These are phyloP conservation scores for Apiospora kogelbergensis DNA, from an alignment of 2,329 filamentous ascomycete species.

Conservation along the genomic window DNA sequence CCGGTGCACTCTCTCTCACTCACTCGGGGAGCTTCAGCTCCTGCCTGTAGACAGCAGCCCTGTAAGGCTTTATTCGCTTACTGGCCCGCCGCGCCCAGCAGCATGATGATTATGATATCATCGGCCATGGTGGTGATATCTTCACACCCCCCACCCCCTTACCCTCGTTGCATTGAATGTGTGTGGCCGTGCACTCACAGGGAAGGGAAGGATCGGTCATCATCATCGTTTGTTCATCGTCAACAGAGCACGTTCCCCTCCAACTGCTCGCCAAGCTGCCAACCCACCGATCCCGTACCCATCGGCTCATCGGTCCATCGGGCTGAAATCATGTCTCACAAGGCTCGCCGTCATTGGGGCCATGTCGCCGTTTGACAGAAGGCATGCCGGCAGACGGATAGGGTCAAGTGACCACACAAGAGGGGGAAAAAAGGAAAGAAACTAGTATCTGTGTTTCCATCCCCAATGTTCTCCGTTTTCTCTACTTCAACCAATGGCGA, in stretches of 20 bases:
- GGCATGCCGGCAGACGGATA: not conserved
- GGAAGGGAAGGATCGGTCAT: not conserved
- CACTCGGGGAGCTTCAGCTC: not conserved
- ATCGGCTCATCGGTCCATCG: not conserved
- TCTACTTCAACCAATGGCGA: not conserved
- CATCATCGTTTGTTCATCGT: not conserved
- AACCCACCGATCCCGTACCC: not conserved
- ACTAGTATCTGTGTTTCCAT: not conserved
- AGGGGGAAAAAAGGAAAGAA: not conserved
- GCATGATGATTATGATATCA: not conserved
- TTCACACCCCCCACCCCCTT: not conserved
- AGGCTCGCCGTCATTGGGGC: not conserved
- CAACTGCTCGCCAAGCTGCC: too few relatives aligned
- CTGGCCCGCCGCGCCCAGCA: not conserved
- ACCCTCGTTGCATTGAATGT: too few relatives aligned
- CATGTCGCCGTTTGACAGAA: not conserved
- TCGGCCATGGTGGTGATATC: not conserved
- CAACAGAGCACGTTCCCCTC: too few relatives aligned
- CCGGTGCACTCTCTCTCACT: not conserved
- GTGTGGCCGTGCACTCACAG: not conserved
- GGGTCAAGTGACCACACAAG: not conserved
- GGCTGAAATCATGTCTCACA: not conserved
- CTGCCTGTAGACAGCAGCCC: not conserved
- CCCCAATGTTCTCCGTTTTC: not conserved
- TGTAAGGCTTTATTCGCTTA: not conserved